Conservation (phyloP, 768 basidiomycete genomes). For the Rossbeevera mucosa region DNA sequence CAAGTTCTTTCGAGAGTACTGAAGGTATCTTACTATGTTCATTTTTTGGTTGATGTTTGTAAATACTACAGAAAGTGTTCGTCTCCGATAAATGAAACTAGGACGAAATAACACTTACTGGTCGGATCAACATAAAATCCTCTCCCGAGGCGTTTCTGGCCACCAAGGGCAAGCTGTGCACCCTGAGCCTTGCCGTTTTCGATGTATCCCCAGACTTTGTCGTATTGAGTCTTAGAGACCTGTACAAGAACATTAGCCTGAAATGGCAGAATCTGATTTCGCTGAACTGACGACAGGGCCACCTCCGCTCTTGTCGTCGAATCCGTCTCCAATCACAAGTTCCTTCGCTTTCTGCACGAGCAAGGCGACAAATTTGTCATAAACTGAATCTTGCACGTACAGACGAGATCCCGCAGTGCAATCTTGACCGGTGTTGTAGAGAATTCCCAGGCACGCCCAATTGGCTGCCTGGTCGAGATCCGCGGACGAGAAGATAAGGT, state of each 20-base stretch:
- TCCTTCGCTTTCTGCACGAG: constrained; percentile 64
- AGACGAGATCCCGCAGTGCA: constrained; percentile 90
- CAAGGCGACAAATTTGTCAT: constrained; percentile 75
- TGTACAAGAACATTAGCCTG: constrained; percentile 26
- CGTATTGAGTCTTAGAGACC: constrained; percentile 82
- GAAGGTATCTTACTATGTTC: constrained; percentile 65
- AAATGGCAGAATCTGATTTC: constrained; percentile 1
- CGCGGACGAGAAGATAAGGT: constrained; percentile 86
- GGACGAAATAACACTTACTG: constrained; percentile 42
- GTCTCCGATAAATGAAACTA: constrained; percentile 4
- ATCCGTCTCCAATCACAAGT: constrained; percentile 74
- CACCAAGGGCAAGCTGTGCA: constrained; percentile 76
- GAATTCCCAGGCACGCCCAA: constrained; percentile 83
- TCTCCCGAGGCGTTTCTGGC: constrained; percentile 65
- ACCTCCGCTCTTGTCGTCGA: constrained; percentile 66
- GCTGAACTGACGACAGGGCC: constrained; percentile 71
- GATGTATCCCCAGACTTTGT: constrained; percentile 85
- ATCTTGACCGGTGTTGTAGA: constrained; percentile 89
- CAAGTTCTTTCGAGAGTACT: background rate
- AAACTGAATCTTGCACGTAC: constrained; percentile 82
- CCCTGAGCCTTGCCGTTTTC: constrained; percentile 81
- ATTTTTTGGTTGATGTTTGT: constrained; percentile 73
- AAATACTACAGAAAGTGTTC: constrained; percentile 54
- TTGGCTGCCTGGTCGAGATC: constrained; percentile 81
- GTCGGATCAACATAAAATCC: constrained; percentile 92